A percentile compares a stretch with the other conserved stretches of the same genome.
These are phyloP conservation scores for Thalassiosira mediterranea DNA, from an alignment of 352 stramenopile species.

Conservation along the genomic window DNA sequence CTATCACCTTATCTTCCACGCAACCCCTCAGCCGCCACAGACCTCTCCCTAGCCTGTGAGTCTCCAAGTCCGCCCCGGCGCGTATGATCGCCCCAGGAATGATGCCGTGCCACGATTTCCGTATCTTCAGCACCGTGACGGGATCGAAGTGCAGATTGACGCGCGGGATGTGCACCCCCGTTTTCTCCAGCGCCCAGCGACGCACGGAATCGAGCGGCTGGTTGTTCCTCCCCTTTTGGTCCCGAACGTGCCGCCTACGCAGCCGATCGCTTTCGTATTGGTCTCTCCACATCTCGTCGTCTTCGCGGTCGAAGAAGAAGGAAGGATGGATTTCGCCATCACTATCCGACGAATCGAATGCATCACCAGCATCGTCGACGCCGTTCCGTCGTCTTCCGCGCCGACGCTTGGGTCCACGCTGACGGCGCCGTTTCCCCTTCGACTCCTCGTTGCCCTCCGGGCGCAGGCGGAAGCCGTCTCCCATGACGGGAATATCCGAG, in stretches of 20 bases:
- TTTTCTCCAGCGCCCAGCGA: conserved; percentile 44
- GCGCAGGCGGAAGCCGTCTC: conserved; percentile 1
- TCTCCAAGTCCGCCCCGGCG: conserved; percentile 52
- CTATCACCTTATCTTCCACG: conserved; percentile 50
- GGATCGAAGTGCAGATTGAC: conserved; percentile 53
- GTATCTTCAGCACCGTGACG: conserved; percentile 44
- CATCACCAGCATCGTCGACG: background rate
- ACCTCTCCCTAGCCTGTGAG: conserved; percentile 33
- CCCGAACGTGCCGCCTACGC: conserved; percentile 15
- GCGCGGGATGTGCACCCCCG: conserved; percentile 41
- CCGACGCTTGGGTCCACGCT: background rate
- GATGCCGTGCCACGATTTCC: conserved; percentile 48
- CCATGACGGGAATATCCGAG: conserved; percentile 51
- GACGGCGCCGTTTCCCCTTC: conserved; percentile 2
- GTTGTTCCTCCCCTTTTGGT: conserved; percentile 11
- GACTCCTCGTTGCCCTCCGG: background rate
- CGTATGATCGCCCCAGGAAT: conserved; percentile 44
- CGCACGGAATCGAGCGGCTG: conserved; percentile 29
- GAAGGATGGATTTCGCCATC: conserved; percentile 10
- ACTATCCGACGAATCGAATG: conserved; percentile 19
- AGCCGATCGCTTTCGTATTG: conserved; percentile 14
- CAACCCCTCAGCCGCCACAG: conserved; percentile 46
- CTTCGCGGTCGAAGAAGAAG: conserved; percentile 13
- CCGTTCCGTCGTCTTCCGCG: conserved; percentile 2
- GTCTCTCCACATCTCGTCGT: conserved; percentile 29